Evolutionary conservation across 176 grass and related monocot genomes (phyloP).

Genomic region (Aegilops tauschii): DNA sequence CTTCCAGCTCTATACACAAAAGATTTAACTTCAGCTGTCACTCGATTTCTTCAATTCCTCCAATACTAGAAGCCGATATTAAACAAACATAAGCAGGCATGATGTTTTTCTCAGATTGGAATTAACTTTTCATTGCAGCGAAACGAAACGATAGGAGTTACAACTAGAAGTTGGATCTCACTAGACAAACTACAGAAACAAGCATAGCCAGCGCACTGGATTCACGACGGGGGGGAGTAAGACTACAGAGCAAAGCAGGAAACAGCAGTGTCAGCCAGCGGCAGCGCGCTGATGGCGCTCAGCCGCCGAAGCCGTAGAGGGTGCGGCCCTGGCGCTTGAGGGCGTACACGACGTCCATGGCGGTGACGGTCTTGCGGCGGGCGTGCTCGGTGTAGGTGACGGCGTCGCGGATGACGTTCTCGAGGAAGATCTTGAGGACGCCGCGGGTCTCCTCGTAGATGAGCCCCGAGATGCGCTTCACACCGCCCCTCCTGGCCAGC

Average conservation of each 20-base stretch:
- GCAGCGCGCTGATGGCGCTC: background rate
- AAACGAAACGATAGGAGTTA: background rate
- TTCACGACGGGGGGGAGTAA: background rate
- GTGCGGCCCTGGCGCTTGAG: slow-evolving; percentile 95
- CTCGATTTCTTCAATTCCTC: too few relatives aligned
- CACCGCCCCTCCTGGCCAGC: slow-evolving; percentile 70
- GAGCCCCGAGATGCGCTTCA: slow-evolving; percentile 90
- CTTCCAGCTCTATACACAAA: background rate
- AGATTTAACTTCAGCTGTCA: background rate
- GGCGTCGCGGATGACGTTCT: slow-evolving; percentile 96
- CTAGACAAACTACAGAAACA: background rate
- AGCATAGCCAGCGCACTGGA: background rate
- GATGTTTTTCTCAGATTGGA: background rate
- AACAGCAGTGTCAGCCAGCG: slow-evolving; percentile 19
- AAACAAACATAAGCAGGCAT: too few relatives aligned
- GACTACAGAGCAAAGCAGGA: too few relatives aligned
- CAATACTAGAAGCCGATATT: too few relatives aligned
- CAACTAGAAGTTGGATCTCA: background rate
- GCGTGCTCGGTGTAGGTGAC: slow-evolving; percentile 97
- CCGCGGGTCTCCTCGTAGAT: slow-evolving; percentile 97
- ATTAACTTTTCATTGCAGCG: background rate
- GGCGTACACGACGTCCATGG: slow-evolving; percentile 96
- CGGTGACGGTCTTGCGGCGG: slow-evolving; percentile 90
- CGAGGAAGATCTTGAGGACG: slow-evolving; percentile 98
- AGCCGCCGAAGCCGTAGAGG: slow-evolving; percentile 87